Evolutionary conservation across 148 eudicot genomes (phyloP).

Genomic region (Gaultheria prostrata): DNA sequence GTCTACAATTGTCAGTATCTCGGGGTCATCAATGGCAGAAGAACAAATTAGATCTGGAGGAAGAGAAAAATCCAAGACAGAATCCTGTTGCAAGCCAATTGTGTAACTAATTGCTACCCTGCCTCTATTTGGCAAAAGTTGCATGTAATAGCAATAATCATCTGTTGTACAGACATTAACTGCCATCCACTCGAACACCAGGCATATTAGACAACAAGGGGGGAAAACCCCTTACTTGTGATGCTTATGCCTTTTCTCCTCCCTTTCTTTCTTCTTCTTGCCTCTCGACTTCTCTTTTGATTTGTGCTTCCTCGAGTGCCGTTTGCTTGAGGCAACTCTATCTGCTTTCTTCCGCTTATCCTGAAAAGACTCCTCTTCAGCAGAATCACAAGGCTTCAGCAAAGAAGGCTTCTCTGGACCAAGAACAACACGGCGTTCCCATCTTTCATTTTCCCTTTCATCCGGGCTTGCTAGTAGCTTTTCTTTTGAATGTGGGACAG

Average conservation of each 20-base stretch:
- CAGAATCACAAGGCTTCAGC: conserved; percentile 33
- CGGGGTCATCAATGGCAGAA: neutral
- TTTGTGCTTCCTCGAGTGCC: conserved; percentile 49
- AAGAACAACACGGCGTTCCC: conserved; percentile 26
- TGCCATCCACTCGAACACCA: neutral
- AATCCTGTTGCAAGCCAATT: neutral
- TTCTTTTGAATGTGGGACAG: conserved; percentile 29
- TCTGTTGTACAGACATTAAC: neutral
- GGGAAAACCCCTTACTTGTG: conserved; percentile 9
- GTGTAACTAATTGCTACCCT: neutral
- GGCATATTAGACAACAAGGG: neutral
- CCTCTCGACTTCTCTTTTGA: conserved; percentile 57
- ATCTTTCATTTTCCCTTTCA: conserved; percentile 18
- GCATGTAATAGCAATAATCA: neutral
- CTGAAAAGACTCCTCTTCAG: conserved; percentile 42
- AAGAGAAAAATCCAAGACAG: neutral
- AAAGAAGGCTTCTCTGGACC: conserved; percentile 70
- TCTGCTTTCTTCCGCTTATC: conserved; percentile 39
- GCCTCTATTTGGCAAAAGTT: neutral
- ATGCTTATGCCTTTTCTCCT: conserved; percentile 43
- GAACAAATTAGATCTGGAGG: neutral
- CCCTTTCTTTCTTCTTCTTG: conserved; percentile 44
- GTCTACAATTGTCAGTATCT: neutral
- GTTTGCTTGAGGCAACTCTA: conserved; percentile 51
- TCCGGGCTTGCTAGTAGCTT: conserved; percentile 19